These are phyloP conservation scores for Pseudozyma hubeiensis DNA, from an alignment of 1,284 basidiomycete species.

Conservation along the genomic window DNA sequence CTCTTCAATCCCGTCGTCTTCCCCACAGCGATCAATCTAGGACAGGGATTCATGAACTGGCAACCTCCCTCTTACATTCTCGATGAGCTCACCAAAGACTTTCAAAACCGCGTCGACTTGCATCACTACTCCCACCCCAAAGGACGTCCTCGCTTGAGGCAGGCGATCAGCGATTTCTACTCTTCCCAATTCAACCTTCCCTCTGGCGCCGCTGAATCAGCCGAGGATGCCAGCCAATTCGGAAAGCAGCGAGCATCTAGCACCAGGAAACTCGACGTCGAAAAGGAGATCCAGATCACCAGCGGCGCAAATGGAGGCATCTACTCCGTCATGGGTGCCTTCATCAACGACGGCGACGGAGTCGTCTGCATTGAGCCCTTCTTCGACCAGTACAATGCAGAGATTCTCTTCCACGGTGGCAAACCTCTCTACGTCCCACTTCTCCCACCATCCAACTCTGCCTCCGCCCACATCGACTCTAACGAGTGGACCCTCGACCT, in stretches of 20 bases:
- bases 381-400: constrained; percentile 88
- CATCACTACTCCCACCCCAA: constrained; percentile 67
- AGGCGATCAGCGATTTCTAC: constrained; percentile 58
- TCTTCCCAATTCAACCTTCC: constrained; percentile 53
- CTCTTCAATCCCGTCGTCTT: constrained; percentile 66
- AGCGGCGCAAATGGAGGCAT: constrained; percentile 80
- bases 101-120: constrained; percentile 53
- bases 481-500: constrained; percentile 72
- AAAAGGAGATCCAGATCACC: constrained; percentile 90
- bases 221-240: constrained; percentile 9
- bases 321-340: constrained; percentile 60
- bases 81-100: constrained; percentile 43
- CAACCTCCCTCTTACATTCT: constrained; percentile 59
- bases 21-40: constrained; percentile 66
- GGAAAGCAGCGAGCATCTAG: constrained; percentile 51
- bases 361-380: constrained; percentile 96
- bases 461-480: constrained; percentile 49
- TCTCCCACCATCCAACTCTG: constrained; percentile 76
- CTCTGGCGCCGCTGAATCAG: constrained; percentile 38
- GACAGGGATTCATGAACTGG: constrained; percentile 69
- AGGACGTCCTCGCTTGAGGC: constrained; percentile 57
- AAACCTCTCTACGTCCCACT: constrained; percentile 93
- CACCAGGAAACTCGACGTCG: constrained; percentile 80
- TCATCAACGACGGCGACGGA: constrained; percentile 76
- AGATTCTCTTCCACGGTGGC: constrained; percentile 74